Base-by-base conservation (phyloP, 2,329 filamentous ascomycete species). In the Ascosphaera pollenicola region DNA sequence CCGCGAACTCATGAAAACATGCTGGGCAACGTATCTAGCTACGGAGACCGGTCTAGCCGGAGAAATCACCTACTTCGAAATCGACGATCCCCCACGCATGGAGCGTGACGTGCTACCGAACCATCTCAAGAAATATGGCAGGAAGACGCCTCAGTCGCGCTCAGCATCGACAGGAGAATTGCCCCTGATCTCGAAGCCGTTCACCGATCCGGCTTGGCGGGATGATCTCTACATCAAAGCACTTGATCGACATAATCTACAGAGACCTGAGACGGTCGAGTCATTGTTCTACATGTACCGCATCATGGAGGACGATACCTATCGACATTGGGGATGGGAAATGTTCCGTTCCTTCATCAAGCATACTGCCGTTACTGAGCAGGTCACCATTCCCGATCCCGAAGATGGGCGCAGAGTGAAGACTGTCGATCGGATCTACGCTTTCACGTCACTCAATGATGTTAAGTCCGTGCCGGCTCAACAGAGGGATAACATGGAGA, bases 231-330 rank as follows among this genome's bases (percentile, higher is more conserved):
- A 72, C 13, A 75, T 98, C 52, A 81, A 91, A 53, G 49, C 62
- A n/a, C 68, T 73, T n/a, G 89, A 98, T 55, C 63, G 69, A 39
- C 89, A 95, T 61, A 98, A 98, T 53, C 66, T 98, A 26, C 89
- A 95, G 59, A 73, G 89, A 24, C 89, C 89, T 0, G 89, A 98
- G 63, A 94, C 89, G 0, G 76, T 94, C n/a, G 89, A 98, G 62
- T 85, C 76, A 43, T 63, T 98, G 44, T 85, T 98, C 52, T 93
- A 95, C 62, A 92, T 98, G 84, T 98, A 87, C 79, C 77, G 89
- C 45, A 92, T 98, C 56, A 98, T 89, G 1, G 82, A 80, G 18
- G 85, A 98, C 44, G 65, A 71, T 31, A 77, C 74, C 46, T 98
- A 98, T 58, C 73, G 89, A 18, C 75, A 94, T 50, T 95, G 87